Percentiles rank a stretch among this genome's conserved stretches.
Evolutionary conservation across 352 stramenopile species (phyloP).

Genomic region (Blastocystis sp.): DNA sequence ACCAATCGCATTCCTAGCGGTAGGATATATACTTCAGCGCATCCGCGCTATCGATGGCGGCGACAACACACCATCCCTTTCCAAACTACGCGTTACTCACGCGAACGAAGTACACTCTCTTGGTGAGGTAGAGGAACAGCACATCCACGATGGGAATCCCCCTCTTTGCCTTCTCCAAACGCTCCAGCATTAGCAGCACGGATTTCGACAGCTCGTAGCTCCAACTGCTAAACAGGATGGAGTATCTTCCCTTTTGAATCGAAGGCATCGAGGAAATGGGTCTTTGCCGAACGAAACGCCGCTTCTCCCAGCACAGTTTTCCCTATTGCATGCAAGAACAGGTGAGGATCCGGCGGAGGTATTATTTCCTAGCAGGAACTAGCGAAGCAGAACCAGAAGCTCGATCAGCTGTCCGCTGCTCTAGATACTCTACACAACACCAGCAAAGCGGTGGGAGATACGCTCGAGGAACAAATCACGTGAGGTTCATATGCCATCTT

Average conservation of each 20-base stretch:
- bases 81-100: conserved; percentile 36
- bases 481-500: background rate
- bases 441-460: conserved; percentile 52
- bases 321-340: conserved; percentile 9
- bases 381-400: conserved; percentile 16
- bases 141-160: conserved; percentile 10
- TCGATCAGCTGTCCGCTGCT: conserved; percentile 21
- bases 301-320: background rate
- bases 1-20: background rate
- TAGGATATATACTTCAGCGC: conserved; percentile 66
- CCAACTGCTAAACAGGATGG: conserved; percentile 48
- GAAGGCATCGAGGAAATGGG: background rate
- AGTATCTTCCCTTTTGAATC: background rate
- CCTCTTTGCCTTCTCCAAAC: background rate
- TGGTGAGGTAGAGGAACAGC: conserved; percentile 16
- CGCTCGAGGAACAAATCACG: conserved; percentile 63
- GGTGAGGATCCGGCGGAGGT: background rate
- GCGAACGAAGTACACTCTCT: background rate
- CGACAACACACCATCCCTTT: conserved; percentile 55
- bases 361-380: conserved; percentile 23
- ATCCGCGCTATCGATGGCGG: conserved; percentile 22
- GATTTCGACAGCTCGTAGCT: conserved; percentile 40
- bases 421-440: conserved; percentile 31
- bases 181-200: conserved; percentile 3
- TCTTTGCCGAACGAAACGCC: background rate